A percentile compares a stretch with the other conserved stretches of the same genome.
Conservation (phyloP, 2,329 filamentous ascomycete species). For the Mollisiaceae sp. region DNA sequence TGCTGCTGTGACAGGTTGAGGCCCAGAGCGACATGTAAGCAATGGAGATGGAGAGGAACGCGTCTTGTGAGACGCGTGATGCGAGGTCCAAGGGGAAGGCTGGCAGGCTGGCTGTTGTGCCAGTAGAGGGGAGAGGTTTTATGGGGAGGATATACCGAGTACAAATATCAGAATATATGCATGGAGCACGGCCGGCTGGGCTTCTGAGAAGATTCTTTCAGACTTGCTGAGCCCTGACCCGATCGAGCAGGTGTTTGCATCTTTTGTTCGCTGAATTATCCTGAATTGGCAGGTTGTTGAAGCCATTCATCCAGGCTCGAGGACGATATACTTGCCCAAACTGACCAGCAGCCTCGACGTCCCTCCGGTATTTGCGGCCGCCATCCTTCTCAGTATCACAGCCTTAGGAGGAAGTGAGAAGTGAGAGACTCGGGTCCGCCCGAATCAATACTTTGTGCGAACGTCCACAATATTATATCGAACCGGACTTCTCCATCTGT, state of each 20-base stretch:
- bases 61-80: background rate
- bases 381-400: background rate
- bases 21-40: background rate
- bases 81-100: background rate
- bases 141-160: conserved; percentile 15
- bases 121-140: conserved; percentile 1
- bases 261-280: background rate
- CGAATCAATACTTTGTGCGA: conserved; percentile 8
- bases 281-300: background rate
- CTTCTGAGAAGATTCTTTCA: background rate
- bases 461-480: conserved; percentile 4
- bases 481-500: conserved; percentile 6
- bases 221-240: background rate
- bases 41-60: background rate
- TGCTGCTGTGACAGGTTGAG: background rate
- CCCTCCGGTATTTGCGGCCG: background rate
- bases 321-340: background rate
- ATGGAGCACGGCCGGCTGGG: conserved; percentile 3
- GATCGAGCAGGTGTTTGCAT: background rate
- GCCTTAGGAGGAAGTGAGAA: conserved; percentile 5
- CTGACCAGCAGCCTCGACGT: background rate
- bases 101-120: background rate
- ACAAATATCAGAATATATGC: conserved; percentile 16
- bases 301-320: background rate
- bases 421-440: conserved; percentile 5